These are phyloP conservation scores for Tribonema minus DNA, from an alignment of 108 stramenopile genomes.

Conservation along the genomic window DNA sequence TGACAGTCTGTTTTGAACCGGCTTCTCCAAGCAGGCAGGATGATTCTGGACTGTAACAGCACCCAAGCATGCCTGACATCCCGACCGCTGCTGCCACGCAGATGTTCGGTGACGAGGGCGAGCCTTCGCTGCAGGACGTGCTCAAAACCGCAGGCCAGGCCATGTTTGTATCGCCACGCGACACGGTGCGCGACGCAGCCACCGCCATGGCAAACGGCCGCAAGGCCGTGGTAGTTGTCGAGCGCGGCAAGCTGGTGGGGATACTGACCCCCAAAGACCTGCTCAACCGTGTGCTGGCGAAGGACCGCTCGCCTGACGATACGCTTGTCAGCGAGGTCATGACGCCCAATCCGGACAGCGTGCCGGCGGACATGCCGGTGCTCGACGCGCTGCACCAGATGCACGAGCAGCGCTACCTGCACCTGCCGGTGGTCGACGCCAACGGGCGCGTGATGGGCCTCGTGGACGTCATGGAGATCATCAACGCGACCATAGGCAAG, in stretches of 20 bases:
- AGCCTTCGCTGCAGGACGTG: too few species aligned
- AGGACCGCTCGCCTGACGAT: conserved; percentile 66
- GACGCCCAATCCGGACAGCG: conserved; percentile 84
- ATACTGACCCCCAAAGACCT: conserved; percentile 90
- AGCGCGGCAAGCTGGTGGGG: conserved; percentile 68
- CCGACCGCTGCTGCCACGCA: too few species aligned
- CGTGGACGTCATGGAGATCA: conserved; percentile 75
- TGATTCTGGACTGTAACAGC: too few species aligned
- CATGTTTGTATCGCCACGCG: too few species aligned
- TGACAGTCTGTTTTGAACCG: too few species aligned
- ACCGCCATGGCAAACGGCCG: conserved; percentile 71
- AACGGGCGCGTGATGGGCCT: conserved; percentile 73
- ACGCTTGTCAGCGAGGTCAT: conserved; percentile 73
- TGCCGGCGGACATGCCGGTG: conserved; percentile 64
- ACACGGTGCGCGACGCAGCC: too few species aligned
- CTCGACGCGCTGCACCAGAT: conserved; percentile 79
- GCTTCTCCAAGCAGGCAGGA: too few species aligned
- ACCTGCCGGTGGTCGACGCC: conserved; percentile 77
- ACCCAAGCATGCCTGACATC: too few species aligned
- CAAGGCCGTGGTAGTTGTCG: conserved; percentile 73
- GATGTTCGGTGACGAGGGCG: too few species aligned
- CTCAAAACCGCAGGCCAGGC: too few species aligned
- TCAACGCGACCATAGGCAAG: conserved; percentile 17
- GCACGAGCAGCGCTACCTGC: conserved; percentile 88
- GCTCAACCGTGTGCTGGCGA: conserved; percentile 79